Base-by-base conservation (phyloP, 768 basidiomycete genomes). In the Scleroderma bovista region DNA sequence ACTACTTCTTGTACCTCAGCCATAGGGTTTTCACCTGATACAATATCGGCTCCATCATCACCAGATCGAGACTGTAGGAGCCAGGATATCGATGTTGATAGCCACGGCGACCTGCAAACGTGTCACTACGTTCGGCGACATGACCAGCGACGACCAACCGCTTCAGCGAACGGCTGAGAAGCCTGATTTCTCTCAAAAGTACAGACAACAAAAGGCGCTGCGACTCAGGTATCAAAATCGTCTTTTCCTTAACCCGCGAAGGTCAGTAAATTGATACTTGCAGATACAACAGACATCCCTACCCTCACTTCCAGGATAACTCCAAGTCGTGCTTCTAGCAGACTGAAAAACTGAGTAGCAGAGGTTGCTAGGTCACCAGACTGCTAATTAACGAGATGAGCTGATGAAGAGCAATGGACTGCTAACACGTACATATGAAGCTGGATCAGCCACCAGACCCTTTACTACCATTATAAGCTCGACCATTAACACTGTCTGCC, bases 161-260 rank as follows among this genome's bases (percentile, higher is more conserved):
- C 63, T 83, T 86, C 23, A 83, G 61, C 1, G 85, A 86, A 44
- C 78, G 73, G 1, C 80, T 82, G 6, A 84, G 57, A 6, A 86
- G 65, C 46, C 88, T 70, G 32, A 86, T 76, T 58, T 87, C 82
- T 2, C 78, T 72, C 45, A 89, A 78, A 6, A 91, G 64, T 17
- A 78, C 70, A 49, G 75, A 77, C 46, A 86, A 74, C 20, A 89
- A 67, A 44, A 81, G 67, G 29, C 85, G 69, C 41, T 84, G 81
- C 1, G 81, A 79, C 3, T 75, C 68, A 1, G 86, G 77, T 6
- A 85, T 60, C 16, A 73, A 57, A 11, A 60, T 57, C 0, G 64
- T 70, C 57, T 71, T 72, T 63, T 89, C 87, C 86, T 88, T 53
- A 9, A 26, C 8, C 19, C 23, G 9, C 9, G 6, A 6, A 33